phyloP scores from a whole-genome alignment of 306 rosid genomes.

The Coriaria nepalensis region DNA sequence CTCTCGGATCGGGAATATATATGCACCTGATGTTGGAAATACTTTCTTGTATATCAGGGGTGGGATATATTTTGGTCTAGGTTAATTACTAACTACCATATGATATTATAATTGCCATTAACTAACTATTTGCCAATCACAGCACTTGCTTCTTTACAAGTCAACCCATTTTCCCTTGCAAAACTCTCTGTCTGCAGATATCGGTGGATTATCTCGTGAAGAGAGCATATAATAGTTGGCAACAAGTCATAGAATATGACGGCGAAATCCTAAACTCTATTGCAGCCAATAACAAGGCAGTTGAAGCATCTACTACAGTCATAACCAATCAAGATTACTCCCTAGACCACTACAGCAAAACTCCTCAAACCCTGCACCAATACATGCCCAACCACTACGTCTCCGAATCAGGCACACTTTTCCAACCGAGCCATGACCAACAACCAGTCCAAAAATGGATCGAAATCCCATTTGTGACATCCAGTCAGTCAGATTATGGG shows the following conservation, averaged over 20 bases:
- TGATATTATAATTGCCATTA: not conserved
- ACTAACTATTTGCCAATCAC: not conserved
- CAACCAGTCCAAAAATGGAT: slow-evolving; percentile 21
- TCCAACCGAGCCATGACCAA: slow-evolving; percentile 24
- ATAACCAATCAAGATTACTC: slow-evolving; percentile 19
- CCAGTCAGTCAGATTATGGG: slow-evolving; percentile 33
- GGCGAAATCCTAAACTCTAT: slow-evolving; percentile 43
- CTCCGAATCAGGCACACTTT: slow-evolving; percentile 25
- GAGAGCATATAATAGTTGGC: slow-evolving; percentile 83
- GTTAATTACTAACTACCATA: no score
- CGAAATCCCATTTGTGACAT: slow-evolving; percentile 32
- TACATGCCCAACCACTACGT: slow-evolving; percentile 1
- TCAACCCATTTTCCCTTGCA: no score
- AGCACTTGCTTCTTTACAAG: not conserved
- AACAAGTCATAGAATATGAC: slow-evolving; percentile 66
- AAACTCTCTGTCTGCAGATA: slow-evolving; percentile 32
- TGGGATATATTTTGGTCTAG: no score
- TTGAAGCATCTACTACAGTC: slow-evolving; percentile 21
- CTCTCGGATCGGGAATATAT: no score
- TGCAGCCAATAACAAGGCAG: slow-evolving; percentile 18
- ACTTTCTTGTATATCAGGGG: no score
- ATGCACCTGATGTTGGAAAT: no score
- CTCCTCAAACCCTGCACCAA: slow-evolving; percentile 30
- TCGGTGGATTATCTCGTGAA: slow-evolving; percentile 65
- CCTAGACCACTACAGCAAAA: slow-evolving; percentile 19